Conservation (phyloP, 176 grass and related monocot species). For the Oryza coarctata region DNA sequence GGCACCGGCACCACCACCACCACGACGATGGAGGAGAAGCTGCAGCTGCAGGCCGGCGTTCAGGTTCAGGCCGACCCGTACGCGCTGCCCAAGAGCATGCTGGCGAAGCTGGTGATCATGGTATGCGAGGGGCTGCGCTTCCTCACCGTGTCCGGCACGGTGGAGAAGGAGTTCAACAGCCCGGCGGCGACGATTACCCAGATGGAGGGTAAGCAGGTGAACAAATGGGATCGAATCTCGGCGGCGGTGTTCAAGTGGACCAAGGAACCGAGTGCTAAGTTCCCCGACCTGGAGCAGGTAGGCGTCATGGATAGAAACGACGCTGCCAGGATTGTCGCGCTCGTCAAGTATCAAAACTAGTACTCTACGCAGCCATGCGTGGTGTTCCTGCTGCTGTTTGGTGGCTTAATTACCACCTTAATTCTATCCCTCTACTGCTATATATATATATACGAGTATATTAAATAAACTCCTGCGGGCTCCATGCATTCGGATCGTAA, state of each 20-base stretch:
- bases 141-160: not conserved
- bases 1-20: too few species aligned
- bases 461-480: too few species aligned
- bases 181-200: not conserved
- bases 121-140: conserved; percentile 6
- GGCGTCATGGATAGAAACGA: not conserved
- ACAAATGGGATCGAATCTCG: conserved; percentile 18
- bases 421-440: too few species aligned
- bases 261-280: not conserved
- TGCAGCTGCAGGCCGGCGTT: too few species aligned
- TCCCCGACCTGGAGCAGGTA: not conserved
- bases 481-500: too few species aligned
- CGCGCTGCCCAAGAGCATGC: not conserved
- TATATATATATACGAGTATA: too few species aligned
- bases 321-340: not conserved
- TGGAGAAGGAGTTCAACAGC: not conserved
- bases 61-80: not conserved
- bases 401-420: too few species aligned
- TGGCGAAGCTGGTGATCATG: conserved; percentile 16
- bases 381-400: too few species aligned
- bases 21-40: too few species aligned
- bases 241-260: not conserved
- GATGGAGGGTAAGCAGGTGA: conserved; percentile 9
- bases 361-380: too few species aligned
- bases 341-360: not conserved